Evolutionary conservation across 306 rosid species (phyloP).

Genomic region (Rosa multiflora): DNA sequence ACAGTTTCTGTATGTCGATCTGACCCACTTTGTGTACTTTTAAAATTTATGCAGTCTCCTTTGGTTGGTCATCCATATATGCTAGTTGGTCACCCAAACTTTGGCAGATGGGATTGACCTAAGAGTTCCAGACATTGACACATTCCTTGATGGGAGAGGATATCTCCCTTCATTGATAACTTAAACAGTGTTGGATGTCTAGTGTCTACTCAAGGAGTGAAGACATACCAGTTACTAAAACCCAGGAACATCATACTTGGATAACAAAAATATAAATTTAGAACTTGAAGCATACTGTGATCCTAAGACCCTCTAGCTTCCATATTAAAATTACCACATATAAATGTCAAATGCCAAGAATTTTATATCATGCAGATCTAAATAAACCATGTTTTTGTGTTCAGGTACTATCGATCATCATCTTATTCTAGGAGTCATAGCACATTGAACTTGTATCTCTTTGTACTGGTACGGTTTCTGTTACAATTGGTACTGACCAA

Average conservation of each 20-base stretch:
- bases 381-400: conserved; percentile 3
- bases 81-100: conserved; percentile 21
- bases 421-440: conserved; percentile 51
- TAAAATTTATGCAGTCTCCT: conserved; percentile 1
- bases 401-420: conserved; percentile 75
- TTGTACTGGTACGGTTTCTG: not conserved
- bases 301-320: not conserved
- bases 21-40: conserved; percentile 10
- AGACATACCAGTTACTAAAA: conserved; percentile 71
- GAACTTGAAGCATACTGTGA: not conserved
- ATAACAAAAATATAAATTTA: no score
- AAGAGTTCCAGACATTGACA: conserved; percentile 82
- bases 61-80: conserved; percentile 39
- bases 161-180: conserved; percentile 50
- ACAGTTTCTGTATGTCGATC: conserved; percentile 58
- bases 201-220: conserved; percentile 75
- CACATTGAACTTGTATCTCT: not conserved
- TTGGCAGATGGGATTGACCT: conserved; percentile 81
- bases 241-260: not conserved
- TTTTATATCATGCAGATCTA: not conserved
- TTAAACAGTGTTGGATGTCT: conserved; percentile 60
- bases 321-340: not conserved
- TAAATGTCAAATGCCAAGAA: not conserved
- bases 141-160: conserved; percentile 1
- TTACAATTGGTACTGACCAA: not conserved